Evolutionary conservation across 1,139 yeast species (phyloP).

Genomic region (Sugiyamaella xylanicola): DNA sequence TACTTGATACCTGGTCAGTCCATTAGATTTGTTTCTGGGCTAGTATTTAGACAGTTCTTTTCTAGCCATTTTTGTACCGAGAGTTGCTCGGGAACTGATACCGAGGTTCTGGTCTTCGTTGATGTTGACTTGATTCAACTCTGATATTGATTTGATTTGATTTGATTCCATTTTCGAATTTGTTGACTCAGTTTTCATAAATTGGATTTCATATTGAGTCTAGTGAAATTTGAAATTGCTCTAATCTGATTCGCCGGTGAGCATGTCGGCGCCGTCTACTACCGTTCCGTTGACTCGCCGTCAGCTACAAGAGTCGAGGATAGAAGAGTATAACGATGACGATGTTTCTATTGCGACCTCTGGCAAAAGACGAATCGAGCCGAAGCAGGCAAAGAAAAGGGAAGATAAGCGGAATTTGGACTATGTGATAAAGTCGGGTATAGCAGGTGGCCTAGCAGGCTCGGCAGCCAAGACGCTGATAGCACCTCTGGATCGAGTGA

Average conservation of each 20-base stretch:
- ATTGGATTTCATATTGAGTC: no score
- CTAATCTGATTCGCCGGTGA: no score
- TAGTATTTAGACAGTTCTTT: no score
- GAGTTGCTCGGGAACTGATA: no score
- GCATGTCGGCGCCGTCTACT: background rate
- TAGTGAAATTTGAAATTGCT: no score
- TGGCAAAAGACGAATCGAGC: background rate
- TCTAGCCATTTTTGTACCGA: no score
- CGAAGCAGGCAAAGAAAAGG: background rate
- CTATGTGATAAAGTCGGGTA: conserved; percentile 78
- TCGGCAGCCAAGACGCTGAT: conserved; percentile 91
- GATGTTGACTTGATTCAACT: no score
- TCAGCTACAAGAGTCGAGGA: background rate
- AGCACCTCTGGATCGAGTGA: conserved; percentile 94
- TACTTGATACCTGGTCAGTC: no score
- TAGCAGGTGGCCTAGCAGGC: conserved; percentile 97
- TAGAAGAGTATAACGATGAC: conserved; percentile 11
- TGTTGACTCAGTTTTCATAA: background rate
- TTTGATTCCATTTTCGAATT: background rate
- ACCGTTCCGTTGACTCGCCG: background rate
- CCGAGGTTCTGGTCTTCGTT: background rate
- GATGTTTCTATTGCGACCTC: conserved; percentile 6
- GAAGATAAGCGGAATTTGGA: conserved; percentile 71
- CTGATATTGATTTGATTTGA: background rate
- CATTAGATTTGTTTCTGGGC: no score